Evolutionary conservation across 176 grass and related monocot genomes (phyloP).

Genomic region (Aegilops longissima): DNA sequence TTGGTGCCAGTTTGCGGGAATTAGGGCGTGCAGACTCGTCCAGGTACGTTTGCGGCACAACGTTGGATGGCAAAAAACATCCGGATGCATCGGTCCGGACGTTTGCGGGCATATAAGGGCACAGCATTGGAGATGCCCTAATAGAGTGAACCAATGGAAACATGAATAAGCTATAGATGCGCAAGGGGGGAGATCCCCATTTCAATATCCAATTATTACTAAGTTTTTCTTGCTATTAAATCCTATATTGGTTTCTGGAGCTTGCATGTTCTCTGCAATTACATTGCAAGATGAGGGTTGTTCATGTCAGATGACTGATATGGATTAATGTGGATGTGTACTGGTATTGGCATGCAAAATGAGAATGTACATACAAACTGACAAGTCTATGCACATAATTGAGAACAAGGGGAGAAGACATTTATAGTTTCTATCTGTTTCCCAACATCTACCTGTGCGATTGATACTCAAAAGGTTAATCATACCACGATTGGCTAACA

Average conservation of each 20-base stretch:
- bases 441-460: background rate
- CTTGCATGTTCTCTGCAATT: background rate
- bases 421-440: background rate
- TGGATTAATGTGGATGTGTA: background rate
- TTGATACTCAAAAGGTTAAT: background rate
- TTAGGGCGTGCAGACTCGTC: too few species aligned
- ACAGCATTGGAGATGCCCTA: background rate
- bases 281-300: background rate
- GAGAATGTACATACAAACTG: conserved; percentile 14
- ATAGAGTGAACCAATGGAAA: conserved; percentile 9
- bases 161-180: background rate
- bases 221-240: background rate
- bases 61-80: too few species aligned
- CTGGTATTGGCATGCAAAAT: background rate
- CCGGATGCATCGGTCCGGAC: too few species aligned
- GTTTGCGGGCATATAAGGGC: too few species aligned
- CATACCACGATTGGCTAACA: background rate
- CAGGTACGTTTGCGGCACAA: too few species aligned
- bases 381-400: background rate
- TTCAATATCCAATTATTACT: background rate
- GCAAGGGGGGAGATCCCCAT: background rate
- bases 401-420: background rate
- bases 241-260: background rate
- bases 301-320: background rate
- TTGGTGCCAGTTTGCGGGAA: too few species aligned